Evolutionary conservation across 208 protist genomes (phyloP), one percentile per base, ranked within the genome.

Genomic region (Leishmania guyanensis): DNA sequence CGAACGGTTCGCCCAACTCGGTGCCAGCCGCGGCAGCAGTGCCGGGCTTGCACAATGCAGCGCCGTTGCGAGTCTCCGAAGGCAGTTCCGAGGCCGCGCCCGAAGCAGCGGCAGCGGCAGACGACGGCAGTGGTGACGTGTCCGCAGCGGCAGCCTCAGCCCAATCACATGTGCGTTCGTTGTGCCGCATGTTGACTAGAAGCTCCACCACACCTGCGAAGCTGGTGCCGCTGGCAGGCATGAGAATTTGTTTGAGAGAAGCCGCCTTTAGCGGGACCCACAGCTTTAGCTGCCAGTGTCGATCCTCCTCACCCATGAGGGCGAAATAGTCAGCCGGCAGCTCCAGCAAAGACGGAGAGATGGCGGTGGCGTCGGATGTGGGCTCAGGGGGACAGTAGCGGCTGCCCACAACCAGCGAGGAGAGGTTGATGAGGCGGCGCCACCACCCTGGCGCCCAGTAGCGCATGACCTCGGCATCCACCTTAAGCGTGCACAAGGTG

Each of bases 401-500:
- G 56, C 77, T 75, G 51, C 89, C 91, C 1, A 97, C 81, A 12
- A 92, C 89, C 26, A 97, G 68, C 16, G 88, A 71, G n/a, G 53
- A 33, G 17, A 97, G 80, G 56, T 88, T 80, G 1, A 83, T 29
- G 43, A 91, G 89, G 12, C 88, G 86, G 43, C 88, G 84, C 94
- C 94, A 97, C 94, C 94, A 97, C 29, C 90, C 91, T 3, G 87
- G 80, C 10, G 83, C 84, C 94, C 94, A 97, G 33, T 86, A 85
- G 17, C 73, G 66, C 73, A 90, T 84, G 36, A 95, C 81, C 58
- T 86, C 89, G 17, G 86, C 77, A 53, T 92, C 89, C 50, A 96
- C 82, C 78, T 93, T 93, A n/a, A 97, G 83, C 56, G 84, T 89
- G 64, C 80, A 75, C 75, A 96, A 84, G 26, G 82, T 85, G 51